Percentiles rank a stretch among this genome's conserved stretches.
Evolutionary conservation across 768 basidiomycete species (phyloP).

Genomic region (Termitomyces sp.): DNA sequence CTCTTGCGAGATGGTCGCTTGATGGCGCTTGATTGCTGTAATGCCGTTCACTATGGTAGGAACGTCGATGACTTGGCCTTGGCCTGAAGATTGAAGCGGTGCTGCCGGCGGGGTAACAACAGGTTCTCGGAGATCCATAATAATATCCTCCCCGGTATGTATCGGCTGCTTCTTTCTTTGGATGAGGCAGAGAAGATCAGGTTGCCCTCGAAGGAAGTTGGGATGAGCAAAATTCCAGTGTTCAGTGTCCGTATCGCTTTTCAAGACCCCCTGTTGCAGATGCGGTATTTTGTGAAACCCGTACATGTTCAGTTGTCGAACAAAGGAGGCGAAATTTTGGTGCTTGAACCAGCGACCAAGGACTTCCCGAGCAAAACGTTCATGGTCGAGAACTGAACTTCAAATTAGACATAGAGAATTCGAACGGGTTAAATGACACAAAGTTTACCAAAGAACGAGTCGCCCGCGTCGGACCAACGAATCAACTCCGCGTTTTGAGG

Average conservation of each 20-base stretch:
- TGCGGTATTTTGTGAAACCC: slow-evolving; percentile 95
- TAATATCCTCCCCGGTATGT: slow-evolving; percentile 32
- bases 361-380: slow-evolving; percentile 85
- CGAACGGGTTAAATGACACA: not conserved
- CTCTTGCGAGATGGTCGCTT: slow-evolving; percentile 87
- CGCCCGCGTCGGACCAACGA: slow-evolving; percentile 87
- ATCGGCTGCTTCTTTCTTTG: slow-evolving; percentile 76
- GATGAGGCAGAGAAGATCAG: slow-evolving; percentile 83
- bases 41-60: slow-evolving; percentile 80
- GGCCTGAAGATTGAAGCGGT: slow-evolving; percentile 28
- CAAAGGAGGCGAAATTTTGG: slow-evolving; percentile 90
- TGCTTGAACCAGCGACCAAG: slow-evolving; percentile 98
- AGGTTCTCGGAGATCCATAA: slow-evolving; percentile 31
- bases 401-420: not conserved
- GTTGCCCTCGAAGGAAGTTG: slow-evolving; percentile 85
- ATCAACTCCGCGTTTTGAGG: slow-evolving; percentile 79
- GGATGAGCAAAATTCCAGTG: slow-evolving; percentile 91
- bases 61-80: slow-evolving; percentile 68
- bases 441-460: slow-evolving; percentile 81
- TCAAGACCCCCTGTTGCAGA: slow-evolving; percentile 90
- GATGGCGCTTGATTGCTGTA: slow-evolving; percentile 85
- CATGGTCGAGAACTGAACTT: slow-evolving; percentile 80
- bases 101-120: slow-evolving; percentile 10
- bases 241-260: slow-evolving; percentile 76
- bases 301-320: slow-evolving; percentile 94